A percentile compares a stretch with the other conserved stretches of the same genome.
Conservation (phyloP, 164 flowering plant species). For the Nelumbo lutea region DNA sequence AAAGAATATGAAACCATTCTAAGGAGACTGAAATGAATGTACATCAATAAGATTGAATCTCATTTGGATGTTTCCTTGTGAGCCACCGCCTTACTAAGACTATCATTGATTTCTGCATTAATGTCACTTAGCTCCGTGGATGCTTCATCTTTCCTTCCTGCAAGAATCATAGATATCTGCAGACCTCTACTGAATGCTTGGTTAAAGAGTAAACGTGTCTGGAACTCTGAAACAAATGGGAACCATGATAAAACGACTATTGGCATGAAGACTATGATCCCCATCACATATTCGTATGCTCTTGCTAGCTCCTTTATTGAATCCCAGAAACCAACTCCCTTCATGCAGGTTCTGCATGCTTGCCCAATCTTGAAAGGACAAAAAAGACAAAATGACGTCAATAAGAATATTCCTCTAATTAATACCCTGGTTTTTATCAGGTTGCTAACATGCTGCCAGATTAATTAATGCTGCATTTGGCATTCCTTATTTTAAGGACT, state of each 20-base stretch:
- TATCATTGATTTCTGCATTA: no score
- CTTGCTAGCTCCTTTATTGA: constrained; percentile 80
- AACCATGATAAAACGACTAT: constrained; percentile 88
- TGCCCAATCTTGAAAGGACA: constrained; percentile 58
- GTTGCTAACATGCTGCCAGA: no score
- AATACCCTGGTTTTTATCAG: no score
- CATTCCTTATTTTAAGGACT: no score
- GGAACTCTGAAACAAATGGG: constrained; percentile 92
- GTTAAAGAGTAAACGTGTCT: constrained; percentile 87
- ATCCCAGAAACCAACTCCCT: constrained; percentile 63
- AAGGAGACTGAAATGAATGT: neutral
- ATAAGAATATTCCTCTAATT: neutral
- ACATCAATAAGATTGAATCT: neutral
- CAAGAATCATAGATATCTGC: constrained; percentile 95
- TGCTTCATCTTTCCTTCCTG: constrained; percentile 57
- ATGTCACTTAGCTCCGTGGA: neutral
- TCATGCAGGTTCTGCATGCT: constrained; percentile 59
- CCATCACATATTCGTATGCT: constrained; percentile 87
- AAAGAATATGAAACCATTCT: neutral
- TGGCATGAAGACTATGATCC: constrained; percentile 73
- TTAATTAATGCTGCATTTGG: no score
- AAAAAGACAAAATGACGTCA: constrained; percentile 3
- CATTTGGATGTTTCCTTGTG: neutral
- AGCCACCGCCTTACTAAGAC: no score
- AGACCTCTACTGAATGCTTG: constrained; percentile 99